phyloP scores from a whole-genome alignment of 2,329 filamentous ascomycete species.

The Teratosphaeria epicoccoides region DNA sequence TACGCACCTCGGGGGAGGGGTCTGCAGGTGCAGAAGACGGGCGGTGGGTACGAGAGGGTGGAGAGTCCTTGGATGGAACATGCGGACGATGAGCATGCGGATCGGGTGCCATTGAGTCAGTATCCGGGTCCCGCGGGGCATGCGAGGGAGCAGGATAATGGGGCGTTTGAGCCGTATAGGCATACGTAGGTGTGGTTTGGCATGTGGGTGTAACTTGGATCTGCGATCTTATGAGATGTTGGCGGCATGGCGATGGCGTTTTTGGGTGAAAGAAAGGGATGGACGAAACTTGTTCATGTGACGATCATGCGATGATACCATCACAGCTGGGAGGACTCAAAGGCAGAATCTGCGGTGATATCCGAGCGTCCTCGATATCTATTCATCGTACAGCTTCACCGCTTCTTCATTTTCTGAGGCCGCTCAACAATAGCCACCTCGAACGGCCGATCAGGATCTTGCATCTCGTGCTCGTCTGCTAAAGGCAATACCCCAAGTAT shows the following conservation, averaged over 20 bases:
- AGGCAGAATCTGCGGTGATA: neutral
- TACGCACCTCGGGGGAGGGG: conserved; percentile 20
- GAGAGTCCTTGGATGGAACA: conserved; percentile 30
- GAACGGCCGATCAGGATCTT: conserved; percentile 31
- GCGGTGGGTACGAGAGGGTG: conserved; percentile 51
- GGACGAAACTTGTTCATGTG: neutral
- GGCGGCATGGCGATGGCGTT: neutral
- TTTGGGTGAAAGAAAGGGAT: neutral
- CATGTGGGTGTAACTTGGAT: neutral
- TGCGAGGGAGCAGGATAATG: conserved; percentile 13
- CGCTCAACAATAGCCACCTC: conserved; percentile 86
- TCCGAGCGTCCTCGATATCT: no score
- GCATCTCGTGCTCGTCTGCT: conserved; percentile 27
- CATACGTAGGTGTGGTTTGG: conserved; percentile 5
- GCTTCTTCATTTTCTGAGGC: conserved; percentile 35
- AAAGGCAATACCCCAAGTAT: conserved; percentile 65
- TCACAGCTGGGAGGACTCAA: neutral
- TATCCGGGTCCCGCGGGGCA: conserved; percentile 14
- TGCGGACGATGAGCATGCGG: conserved; percentile 10
- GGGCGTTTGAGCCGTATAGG: conserved; percentile 35
- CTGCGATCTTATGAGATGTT: neutral
- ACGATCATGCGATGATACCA: neutral
- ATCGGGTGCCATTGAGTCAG: conserved; percentile 21
- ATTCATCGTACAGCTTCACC: neutral
- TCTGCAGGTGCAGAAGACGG: conserved; percentile 48